Evolutionary conservation across 176 grass and related monocot genomes (phyloP).

Genomic region (Carex parvula): DNA sequence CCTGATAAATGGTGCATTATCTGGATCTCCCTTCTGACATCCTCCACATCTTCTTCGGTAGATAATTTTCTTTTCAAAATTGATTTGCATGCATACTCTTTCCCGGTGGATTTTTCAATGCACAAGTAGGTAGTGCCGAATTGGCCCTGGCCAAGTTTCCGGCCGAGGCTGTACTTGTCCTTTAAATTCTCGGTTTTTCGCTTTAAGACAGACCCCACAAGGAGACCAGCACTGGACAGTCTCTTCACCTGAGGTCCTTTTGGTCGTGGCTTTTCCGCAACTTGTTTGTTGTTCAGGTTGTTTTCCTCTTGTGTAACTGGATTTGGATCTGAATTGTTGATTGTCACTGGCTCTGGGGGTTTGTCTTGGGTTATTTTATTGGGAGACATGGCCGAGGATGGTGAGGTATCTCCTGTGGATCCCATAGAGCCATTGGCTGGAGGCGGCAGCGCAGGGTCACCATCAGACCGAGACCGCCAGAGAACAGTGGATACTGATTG

Average conservation of each 20-base stretch:
- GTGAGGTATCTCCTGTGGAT: neutral
- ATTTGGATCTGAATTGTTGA: slow-evolving; percentile 25
- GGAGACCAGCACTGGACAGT: slow-evolving; percentile 63
- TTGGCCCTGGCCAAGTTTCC: slow-evolving; percentile 86
- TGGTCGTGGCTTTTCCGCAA: slow-evolving; percentile 28
- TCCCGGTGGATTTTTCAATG: slow-evolving; percentile 59
- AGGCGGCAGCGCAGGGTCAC: slow-evolving; percentile 28
- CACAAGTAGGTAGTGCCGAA: slow-evolving; percentile 92
- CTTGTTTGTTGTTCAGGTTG: slow-evolving; percentile 20
- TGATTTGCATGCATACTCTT: slow-evolving; percentile 60
- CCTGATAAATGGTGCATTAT: slow-evolving; percentile 51
- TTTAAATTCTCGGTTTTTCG: slow-evolving; percentile 74
- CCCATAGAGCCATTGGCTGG: slow-evolving; percentile 30
- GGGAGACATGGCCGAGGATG: neutral
- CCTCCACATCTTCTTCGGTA: slow-evolving; percentile 47
- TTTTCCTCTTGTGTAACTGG: slow-evolving; percentile 18
- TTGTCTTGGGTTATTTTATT: slow-evolving; percentile 41
- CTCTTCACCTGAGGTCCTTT: slow-evolving; percentile 64
- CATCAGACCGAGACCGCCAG: slow-evolving; percentile 47
- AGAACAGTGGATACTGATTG: slow-evolving; percentile 68
- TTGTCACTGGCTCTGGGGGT: slow-evolving; percentile 58
- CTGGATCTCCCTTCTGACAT: slow-evolving; percentile 54
- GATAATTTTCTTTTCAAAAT: slow-evolving; percentile 45
- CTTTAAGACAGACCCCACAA: slow-evolving; percentile 66
- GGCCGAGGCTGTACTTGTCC: slow-evolving; percentile 78